Conservation (phyloP, 495 filamentous ascomycete genomes). For the Copromyces sp. region DNA sequence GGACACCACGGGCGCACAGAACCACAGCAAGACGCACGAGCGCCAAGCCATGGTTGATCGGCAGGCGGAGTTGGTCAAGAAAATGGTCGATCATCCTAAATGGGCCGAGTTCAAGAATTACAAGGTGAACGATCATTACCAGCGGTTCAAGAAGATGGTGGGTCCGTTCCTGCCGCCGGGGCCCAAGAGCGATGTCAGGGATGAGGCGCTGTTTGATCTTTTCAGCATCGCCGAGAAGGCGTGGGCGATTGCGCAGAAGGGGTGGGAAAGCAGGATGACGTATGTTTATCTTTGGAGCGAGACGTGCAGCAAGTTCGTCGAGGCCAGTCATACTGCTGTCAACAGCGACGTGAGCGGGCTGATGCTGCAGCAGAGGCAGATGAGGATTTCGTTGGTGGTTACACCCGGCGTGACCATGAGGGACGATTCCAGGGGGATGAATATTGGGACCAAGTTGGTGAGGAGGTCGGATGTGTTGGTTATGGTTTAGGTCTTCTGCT, state of each 20-base stretch:
- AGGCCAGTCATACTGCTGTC: constrained; percentile 12
- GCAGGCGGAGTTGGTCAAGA: constrained; percentile 8
- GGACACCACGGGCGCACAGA: background rate
- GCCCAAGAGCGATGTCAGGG: background rate
- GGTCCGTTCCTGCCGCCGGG: constrained; percentile 3
- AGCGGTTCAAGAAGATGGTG: constrained; percentile 15
- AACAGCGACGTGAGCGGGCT: background rate
- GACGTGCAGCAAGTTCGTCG: constrained; percentile 15
- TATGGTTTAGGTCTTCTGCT: background rate
- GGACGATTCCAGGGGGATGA: constrained; percentile 10
- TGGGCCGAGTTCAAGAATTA: constrained; percentile 11
- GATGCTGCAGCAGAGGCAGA: constrained; percentile 7
- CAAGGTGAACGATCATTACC: constrained; percentile 14
- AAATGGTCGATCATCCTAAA: constrained; percentile 2
- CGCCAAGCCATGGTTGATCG: constrained; percentile 20
- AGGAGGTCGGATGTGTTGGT: constrained; percentile 2
- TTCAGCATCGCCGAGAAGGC: constrained; percentile 13
- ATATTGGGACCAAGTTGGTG: constrained; percentile 12
- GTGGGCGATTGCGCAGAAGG: constrained; percentile 21
- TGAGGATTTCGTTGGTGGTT: constrained; percentile 20
- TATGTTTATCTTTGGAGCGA: constrained; percentile 27
- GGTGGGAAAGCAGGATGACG: constrained; percentile 15
- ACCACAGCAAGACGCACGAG: constrained; percentile 4
- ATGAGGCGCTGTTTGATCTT: constrained; percentile 21
- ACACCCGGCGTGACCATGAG: constrained; percentile 23